Base-by-base conservation (phyloP, 164 flowering plant species). In the Dillenia suffruticosa region DNA sequence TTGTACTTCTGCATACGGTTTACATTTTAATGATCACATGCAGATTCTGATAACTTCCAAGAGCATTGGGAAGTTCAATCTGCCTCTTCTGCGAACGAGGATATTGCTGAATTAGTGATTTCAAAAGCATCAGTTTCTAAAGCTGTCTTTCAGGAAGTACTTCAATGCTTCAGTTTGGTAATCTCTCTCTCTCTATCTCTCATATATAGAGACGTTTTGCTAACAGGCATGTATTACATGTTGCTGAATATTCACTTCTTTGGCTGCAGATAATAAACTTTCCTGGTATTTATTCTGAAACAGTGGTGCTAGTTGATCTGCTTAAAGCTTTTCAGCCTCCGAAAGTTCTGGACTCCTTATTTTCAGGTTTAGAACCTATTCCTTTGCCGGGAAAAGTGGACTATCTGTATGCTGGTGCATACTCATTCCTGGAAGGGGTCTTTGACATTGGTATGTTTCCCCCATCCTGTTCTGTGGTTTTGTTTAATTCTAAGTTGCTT, bases 81-180 rank as follows among this genome's bases (percentile, higher is more conserved):
- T 72, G 61, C 73, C 51, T 74, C 74, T 61, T 77, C 94, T 65
- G 83, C 83, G 26, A 84, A 82, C 65, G 92, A 90, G 43, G 77
- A 78, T 56, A 71, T 78, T 51, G 65, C 70, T 16, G 61, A 68
- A 40, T 16, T 67, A 66, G 67, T 71, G 46, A 63, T 79, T 60
- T 77, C 82, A 65, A 72, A 67, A 52, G 67, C 77, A 61, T 68
- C 81, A 58, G 76, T 74, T 68, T 82, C 81, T 15, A 61, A 64
- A 43, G 70, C 79, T 47, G 77, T 85, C 14, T 65, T 72, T 48
- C 76, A 72, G 61, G 94, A 89, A 81, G 69, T 79, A 69, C 80
- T 91, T 64, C 57, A 63, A 59, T 80, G 84, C 77, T 79, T 87
- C 69, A 70, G 82, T 58, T 84, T 82, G 89, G 95, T 90, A 56